These are phyloP conservation scores for Candida yuanshanica DNA, from an alignment of 805 yeast genomes.

Conservation along the genomic window DNA sequence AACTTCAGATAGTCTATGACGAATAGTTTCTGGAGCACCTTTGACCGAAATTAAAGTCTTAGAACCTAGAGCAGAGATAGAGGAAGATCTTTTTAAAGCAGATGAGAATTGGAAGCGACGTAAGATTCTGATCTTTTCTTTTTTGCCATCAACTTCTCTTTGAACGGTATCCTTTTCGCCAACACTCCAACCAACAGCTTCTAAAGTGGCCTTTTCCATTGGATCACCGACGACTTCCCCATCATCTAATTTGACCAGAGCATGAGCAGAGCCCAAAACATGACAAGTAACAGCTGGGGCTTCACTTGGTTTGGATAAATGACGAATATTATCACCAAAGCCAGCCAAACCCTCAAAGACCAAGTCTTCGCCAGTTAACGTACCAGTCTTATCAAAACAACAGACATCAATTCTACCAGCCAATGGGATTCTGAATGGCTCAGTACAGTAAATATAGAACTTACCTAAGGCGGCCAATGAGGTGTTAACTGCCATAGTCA, in stretches of 20 bases:
- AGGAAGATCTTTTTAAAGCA: conserved; percentile 90
- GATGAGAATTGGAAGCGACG: conserved; percentile 98
- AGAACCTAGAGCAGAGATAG: conserved; percentile 58
- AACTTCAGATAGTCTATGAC: conserved; percentile 60
- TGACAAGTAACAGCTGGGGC: conserved; percentile 66
- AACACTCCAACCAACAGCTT: conserved; percentile 81
- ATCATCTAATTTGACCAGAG: conserved; percentile 87
- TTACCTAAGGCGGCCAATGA: conserved; percentile 86
- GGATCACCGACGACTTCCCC: conserved; percentile 99
- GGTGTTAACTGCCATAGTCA: conserved; percentile 95
- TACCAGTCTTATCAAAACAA: conserved; percentile 98
- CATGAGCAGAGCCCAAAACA: conserved; percentile 93
- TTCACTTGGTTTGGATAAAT: conserved; percentile 47
- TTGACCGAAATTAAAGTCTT: conserved; percentile 76
- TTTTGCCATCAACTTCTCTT: conserved; percentile 30
- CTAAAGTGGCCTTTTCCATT: conserved; percentile 95
- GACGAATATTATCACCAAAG: conserved; percentile 46
- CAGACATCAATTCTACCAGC: conserved; percentile 98
- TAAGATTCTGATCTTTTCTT: conserved; percentile 58
- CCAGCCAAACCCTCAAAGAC: conserved; percentile 97
- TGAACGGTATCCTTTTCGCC: conserved; percentile 68
- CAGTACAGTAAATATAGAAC: conserved; percentile 90
- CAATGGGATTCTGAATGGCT: conserved; percentile 95
- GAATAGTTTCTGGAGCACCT: conserved; percentile 97
- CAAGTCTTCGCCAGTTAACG: conserved; percentile 93